A percentile compares a stretch with the other conserved stretches of the same genome.
Conservation (phyloP, 148 eudicot species). For the Cornus florida region DNA sequence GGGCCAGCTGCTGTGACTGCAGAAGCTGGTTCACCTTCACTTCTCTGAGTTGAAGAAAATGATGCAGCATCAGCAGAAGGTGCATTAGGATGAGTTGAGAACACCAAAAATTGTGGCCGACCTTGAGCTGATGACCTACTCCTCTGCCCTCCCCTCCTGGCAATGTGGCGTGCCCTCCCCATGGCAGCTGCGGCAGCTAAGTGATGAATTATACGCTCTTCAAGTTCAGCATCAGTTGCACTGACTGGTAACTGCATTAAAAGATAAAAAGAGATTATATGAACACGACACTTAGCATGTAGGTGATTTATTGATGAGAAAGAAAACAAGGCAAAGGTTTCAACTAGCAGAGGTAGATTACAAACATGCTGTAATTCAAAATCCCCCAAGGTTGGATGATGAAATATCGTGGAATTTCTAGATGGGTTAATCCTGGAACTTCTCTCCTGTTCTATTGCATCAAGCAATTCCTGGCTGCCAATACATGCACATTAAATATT, state of each 20-base stretch:
- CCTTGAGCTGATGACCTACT: slow-evolving; percentile 77
- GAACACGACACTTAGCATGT: background rate
- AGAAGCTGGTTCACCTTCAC: slow-evolving; percentile 40
- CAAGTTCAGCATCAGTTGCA: slow-evolving; percentile 87
- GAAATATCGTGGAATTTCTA: slow-evolving; percentile 80
- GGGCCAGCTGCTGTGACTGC: slow-evolving; percentile 38
- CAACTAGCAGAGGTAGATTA: slow-evolving; percentile 7
- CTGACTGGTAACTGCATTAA: slow-evolving; percentile 66
- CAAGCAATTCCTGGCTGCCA: slow-evolving; percentile 88
- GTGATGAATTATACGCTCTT: slow-evolving; percentile 96
- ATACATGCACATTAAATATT: slow-evolving; percentile 7
- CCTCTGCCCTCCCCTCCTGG: slow-evolving; percentile 87
- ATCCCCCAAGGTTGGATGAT: slow-evolving; percentile 83
- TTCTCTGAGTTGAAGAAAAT: slow-evolving; percentile 39
- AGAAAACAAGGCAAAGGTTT: background rate
- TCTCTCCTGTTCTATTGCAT: slow-evolving; percentile 84
- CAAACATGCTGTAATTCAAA: slow-evolving; percentile 90
- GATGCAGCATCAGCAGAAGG: slow-evolving; percentile 39
- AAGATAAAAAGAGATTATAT: slow-evolving; percentile 6
- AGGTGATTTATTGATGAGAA: background rate
- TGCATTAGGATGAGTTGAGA: slow-evolving; percentile 61
- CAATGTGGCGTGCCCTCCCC: slow-evolving; percentile 86
- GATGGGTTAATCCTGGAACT: slow-evolving; percentile 57
- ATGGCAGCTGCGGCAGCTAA: slow-evolving; percentile 96
- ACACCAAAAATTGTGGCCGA: slow-evolving; percentile 77